Conservation (phyloP, 345 rosid species). For the Trapa bicornis region DNA sequence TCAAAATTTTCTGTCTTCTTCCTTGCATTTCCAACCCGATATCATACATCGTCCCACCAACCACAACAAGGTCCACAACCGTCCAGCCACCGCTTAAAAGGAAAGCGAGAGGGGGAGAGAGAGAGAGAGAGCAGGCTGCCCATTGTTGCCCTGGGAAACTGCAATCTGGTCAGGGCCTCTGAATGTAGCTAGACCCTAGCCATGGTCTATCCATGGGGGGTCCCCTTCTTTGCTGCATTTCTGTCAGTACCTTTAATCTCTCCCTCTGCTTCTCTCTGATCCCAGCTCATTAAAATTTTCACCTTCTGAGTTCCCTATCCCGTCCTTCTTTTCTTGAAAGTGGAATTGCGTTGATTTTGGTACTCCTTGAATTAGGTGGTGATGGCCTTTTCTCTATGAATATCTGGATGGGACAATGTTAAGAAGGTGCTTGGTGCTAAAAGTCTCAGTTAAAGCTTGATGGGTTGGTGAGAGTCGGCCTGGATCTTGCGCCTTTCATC, state of each 20-base stretch:
- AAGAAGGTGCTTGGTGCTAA: conserved; percentile 35
- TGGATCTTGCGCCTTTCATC: conserved; percentile 17
- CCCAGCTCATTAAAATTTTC: neutral
- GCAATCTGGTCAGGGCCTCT: conserved; percentile 27
- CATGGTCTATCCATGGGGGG: neutral
- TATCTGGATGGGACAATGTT: conserved; percentile 5
- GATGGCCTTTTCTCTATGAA: neutral
- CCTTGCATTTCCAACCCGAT: conserved; percentile 7
- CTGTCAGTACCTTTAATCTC: neutral
- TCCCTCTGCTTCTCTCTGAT: neutral
- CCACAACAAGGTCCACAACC: neutral
- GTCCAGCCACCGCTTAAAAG: neutral
- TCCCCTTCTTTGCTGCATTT: neutral
- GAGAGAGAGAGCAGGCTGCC: conserved; percentile 1
- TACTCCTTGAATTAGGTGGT: conserved; percentile 10
- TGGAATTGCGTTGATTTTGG: conserved; percentile 11
- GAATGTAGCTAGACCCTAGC: neutral
- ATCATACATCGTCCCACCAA: neutral
- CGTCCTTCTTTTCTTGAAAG: neutral
- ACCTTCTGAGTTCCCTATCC: neutral
- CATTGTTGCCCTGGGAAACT: conserved; percentile 10
- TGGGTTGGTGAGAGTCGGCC: conserved; percentile 41
- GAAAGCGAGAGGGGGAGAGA: conserved; percentile 1
- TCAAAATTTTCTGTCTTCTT: conserved; percentile 13
- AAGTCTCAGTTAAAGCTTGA: conserved; percentile 18